Conservation (phyloP, 2,329 filamentous ascomycete genomes). For the Periconia sp. region DNA sequence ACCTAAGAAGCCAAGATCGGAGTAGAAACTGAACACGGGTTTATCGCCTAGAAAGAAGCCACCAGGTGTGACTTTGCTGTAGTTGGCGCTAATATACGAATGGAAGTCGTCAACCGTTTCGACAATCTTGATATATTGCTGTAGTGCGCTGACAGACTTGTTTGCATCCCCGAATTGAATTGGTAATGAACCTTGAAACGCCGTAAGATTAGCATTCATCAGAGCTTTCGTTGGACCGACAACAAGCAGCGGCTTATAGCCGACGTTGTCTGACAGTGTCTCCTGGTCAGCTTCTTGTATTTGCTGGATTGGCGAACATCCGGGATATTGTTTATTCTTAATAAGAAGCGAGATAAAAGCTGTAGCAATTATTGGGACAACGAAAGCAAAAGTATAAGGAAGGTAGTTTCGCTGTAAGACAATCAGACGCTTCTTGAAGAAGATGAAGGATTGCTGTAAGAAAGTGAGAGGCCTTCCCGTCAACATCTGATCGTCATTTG, state of each 20-base stretch:
- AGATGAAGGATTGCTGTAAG: slow-evolving; percentile 69
- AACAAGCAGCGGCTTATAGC: slow-evolving; percentile 21
- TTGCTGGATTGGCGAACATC: slow-evolving; percentile 46
- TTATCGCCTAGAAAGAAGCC: slow-evolving; percentile 71
- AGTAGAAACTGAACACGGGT: slow-evolving; percentile 73
- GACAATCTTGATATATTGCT: slow-evolving; percentile 55
- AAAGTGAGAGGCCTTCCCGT: slow-evolving; percentile 73
- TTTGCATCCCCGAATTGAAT: slow-evolving; percentile 16
- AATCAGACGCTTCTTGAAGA: slow-evolving; percentile 76
- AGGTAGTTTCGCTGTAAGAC: slow-evolving; percentile 78
- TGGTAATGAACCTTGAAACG: slow-evolving; percentile 42
- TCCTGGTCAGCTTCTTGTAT: slow-evolving; percentile 16
- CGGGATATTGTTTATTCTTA: slow-evolving; percentile 57
- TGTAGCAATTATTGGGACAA: slow-evolving; percentile 78
- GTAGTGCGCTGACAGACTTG: slow-evolving; percentile 9
- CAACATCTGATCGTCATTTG: slow-evolving; percentile 51
- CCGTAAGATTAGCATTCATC: slow-evolving; percentile 20
- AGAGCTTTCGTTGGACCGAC: slow-evolving; percentile 37
- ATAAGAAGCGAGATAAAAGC: slow-evolving; percentile 78
- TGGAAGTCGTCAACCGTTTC: slow-evolving; percentile 71
- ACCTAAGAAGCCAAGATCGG: slow-evolving; percentile 65
- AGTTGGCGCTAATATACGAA: slow-evolving; percentile 64
- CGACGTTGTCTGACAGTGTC: slow-evolving; percentile 9
- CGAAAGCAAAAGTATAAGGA: slow-evolving; percentile 72
- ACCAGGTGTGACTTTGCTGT: slow-evolving; percentile 70